Percentiles rank a stretch among this genome's conserved stretches.
These are phyloP conservation scores for Jaapia argillacea DNA, from an alignment of 768 basidiomycete genomes.

Conservation along the genomic window DNA sequence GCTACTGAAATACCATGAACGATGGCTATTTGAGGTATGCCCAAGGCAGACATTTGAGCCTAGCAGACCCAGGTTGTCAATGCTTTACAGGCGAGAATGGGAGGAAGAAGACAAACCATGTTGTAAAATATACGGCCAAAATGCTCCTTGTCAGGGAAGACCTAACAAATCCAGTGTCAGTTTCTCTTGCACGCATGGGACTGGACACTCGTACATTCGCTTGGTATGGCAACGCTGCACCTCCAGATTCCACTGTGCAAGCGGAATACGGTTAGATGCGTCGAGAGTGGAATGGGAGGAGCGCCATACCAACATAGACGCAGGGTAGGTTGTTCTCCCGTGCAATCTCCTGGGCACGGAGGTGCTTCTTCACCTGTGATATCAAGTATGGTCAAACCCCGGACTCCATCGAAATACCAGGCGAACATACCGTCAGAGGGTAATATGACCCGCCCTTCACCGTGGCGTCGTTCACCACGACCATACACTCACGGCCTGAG, in stretches of 20 bases:
- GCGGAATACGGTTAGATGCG: not conserved
- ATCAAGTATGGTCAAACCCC: not conserved
- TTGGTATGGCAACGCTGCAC: constrained; percentile 87
- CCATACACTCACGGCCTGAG: constrained; percentile 73
- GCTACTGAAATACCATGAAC: constrained; percentile 95
- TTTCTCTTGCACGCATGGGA: too few relatives aligned
- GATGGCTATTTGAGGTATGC: constrained; percentile 85
- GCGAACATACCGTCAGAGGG: constrained; percentile 56
- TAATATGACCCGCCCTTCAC: constrained; percentile 93
- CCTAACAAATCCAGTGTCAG: constrained; percentile 22
- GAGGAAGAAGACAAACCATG: constrained; percentile 45
- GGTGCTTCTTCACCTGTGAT: constrained; percentile 81
- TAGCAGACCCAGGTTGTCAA: constrained; percentile 16
- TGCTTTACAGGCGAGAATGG: constrained; percentile 1
- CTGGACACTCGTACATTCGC: constrained; percentile 63
- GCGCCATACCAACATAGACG: constrained; percentile 73
- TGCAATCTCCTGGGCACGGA: constrained; percentile 93
- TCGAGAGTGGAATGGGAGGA: not conserved
- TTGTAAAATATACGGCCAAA: constrained; percentile 97
- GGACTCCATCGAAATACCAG: not conserved
- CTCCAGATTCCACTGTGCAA: constrained; percentile 78
- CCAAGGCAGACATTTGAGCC: constrained; percentile 89
- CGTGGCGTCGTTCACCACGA: constrained; percentile 92
- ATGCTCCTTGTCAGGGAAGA: constrained; percentile 92
- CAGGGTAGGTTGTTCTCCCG: constrained; percentile 83